Conservation (phyloP, 2,329 filamentous ascomycete genomes). For the Zymoseptoria pseudotritici region DNA sequence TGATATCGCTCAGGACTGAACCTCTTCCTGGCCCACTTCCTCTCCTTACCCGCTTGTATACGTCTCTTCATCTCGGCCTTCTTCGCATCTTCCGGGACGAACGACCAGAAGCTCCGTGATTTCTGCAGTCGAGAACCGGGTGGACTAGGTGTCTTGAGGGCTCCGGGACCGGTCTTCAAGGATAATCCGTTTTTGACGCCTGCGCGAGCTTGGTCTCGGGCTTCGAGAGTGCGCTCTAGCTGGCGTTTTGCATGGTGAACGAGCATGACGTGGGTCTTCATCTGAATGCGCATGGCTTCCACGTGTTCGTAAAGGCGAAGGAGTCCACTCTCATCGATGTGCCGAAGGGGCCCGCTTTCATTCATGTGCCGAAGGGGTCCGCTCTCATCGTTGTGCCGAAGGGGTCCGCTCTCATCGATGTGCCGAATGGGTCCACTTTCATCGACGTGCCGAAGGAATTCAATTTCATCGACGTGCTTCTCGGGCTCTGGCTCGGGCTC, state of each 20-base stretch:
- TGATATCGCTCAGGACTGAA: constrained; percentile 23
- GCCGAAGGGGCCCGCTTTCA: not conserved
- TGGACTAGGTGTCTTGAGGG: not conserved
- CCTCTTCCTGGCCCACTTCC: constrained; percentile 22
- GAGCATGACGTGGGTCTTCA: constrained; percentile 29
- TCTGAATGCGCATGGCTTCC: constrained; percentile 25
- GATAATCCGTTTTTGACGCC: not conserved
- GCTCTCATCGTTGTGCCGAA: constrained; percentile 8
- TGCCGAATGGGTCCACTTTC: not conserved
- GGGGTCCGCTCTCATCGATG: constrained; percentile 4
- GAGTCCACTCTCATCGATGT: constrained; percentile 6
- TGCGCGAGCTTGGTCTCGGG: constrained; percentile 2
- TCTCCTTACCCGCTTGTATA: constrained; percentile 23
- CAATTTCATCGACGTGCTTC: constrained; percentile 7
- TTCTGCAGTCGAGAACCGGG: not conserved
- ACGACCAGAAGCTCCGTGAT: constrained; percentile 21
- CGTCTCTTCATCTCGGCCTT: constrained; percentile 20
- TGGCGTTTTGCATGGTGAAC: constrained; percentile 21
- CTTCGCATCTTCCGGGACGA: constrained; percentile 20
- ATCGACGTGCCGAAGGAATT: not conserved
- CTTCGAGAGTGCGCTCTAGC: not conserved
- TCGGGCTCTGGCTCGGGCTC: not conserved
- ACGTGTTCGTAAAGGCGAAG: constrained; percentile 18
- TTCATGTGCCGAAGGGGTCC: not conserved
- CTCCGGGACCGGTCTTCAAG: not conserved